A percentile compares a stretch with the other conserved stretches of the same genome.
These are phyloP conservation scores for Euphorbia tirucalli DNA, from an alignment of 345 rosid species.

Conservation along the genomic window DNA sequence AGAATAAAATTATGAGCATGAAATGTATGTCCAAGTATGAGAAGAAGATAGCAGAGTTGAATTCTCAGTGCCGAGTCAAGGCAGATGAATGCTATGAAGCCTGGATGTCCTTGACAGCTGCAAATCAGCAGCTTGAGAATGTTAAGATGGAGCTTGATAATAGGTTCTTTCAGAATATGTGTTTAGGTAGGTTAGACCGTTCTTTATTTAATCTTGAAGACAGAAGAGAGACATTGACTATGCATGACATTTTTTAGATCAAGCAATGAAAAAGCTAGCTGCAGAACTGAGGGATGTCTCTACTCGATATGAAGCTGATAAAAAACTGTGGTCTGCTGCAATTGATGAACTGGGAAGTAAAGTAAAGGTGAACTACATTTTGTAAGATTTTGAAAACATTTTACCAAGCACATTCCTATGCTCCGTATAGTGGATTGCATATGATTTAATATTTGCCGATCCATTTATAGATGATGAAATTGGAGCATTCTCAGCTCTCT, in stretches of 20 bases:
- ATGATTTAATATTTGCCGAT: background rate
- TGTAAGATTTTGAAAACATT: background rate
- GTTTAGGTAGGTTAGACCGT: slow-evolving; percentile 14
- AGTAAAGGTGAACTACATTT: slow-evolving; percentile 26
- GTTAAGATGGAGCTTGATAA: slow-evolving; percentile 20
- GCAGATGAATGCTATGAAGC: slow-evolving; percentile 27
- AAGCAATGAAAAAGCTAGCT: slow-evolving; percentile 25
- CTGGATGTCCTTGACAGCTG: slow-evolving; percentile 27
- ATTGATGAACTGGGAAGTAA: slow-evolving; percentile 27
- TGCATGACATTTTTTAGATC: slow-evolving; percentile 26
- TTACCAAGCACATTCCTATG: background rate
- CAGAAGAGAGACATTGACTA: slow-evolving; percentile 4
- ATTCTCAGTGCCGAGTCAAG: slow-evolving; percentile 17
- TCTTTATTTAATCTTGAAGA: background rate
- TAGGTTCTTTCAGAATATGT: slow-evolving; percentile 16
- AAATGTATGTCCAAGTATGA: slow-evolving; percentile 13
- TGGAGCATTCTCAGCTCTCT: slow-evolving; percentile 18
- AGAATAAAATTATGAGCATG: slow-evolving; percentile 12
- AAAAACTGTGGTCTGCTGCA: slow-evolving; percentile 27
- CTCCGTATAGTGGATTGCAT: too few relatives aligned
- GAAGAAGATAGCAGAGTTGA: slow-evolving; percentile 20
- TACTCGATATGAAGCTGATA: slow-evolving; percentile 30
- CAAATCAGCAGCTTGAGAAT: slow-evolving; percentile 19
- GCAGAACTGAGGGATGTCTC: slow-evolving; percentile 28
- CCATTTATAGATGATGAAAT: slow-evolving; percentile 13